These are phyloP conservation scores for Skeletonema potamos DNA, from an alignment of 108 stramenopile species.

Conservation along the genomic window DNA sequence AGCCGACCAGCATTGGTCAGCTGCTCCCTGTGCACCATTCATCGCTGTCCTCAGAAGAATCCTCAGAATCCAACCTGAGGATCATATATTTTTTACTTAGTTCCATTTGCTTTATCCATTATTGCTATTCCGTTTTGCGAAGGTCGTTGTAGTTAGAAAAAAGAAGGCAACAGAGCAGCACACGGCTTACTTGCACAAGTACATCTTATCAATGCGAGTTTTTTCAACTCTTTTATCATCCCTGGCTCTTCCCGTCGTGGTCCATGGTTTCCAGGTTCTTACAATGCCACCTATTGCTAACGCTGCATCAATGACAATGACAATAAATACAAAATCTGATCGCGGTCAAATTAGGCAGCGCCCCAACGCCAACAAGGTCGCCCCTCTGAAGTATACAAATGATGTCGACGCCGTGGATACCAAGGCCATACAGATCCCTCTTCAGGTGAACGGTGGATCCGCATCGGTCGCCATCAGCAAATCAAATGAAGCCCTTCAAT, in stretches of 20 bases:
- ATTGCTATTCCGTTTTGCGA: not conserved
- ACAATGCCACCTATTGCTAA: conserved; percentile 15
- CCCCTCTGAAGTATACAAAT: conserved; percentile 25
- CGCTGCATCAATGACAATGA: conserved; percentile 21
- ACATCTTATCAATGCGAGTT: conserved; percentile 15
- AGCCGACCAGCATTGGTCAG: not conserved
- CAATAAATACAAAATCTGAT: conserved; percentile 7
- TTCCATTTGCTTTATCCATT: not conserved
- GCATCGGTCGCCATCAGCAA: not conserved
- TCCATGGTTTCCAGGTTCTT: conserved; percentile 18
- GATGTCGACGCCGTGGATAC: conserved; percentile 14
- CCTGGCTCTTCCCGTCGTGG: conserved; percentile 18
- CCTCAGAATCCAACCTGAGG: too few relatives aligned
- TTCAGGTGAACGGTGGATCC: conserved; percentile 16
- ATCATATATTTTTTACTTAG: too few relatives aligned
- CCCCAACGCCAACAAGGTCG: conserved; percentile 1
- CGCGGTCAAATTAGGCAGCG: conserved; percentile 17
- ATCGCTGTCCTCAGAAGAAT: not conserved
- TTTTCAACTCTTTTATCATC: conserved; percentile 15
- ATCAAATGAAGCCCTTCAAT: conserved; percentile 2
- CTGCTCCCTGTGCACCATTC: not conserved
- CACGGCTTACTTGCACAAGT: not conserved
- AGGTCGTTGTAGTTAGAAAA: not conserved
- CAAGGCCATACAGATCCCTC: conserved; percentile 18
- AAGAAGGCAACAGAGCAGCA: not conserved